Base-by-base conservation (phyloP, 2,329 filamentous ascomycete species). In the Neocucurbitaria cava region DNA sequence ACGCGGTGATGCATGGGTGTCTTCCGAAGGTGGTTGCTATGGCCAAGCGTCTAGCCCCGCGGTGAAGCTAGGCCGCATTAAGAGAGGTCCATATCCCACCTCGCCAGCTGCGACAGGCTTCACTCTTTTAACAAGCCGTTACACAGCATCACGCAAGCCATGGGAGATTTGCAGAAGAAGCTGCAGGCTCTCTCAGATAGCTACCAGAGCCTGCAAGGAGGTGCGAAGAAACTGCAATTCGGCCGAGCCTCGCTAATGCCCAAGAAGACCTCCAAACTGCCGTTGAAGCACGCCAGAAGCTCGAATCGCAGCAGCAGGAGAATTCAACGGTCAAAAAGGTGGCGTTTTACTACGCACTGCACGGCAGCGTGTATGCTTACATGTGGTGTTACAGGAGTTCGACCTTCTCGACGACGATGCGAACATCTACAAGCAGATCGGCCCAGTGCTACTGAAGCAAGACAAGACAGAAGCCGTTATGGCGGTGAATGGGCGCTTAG, bases 401-500 rank as follows among this genome's bases (percentile, higher is more conserved):
- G 83, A 86, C 36, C 83, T 84, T 49, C 82, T 98, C 54, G 85
- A 88, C 66, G 89, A 93, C 33, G 89, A 89, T 65, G 90, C 96
- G 70, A 91, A 87, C 61, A 96, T 99, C 76, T 99, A 96, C 85
- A 99, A 98, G 79, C 86, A 97, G 38, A 87, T 96, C 42, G 95
- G 95, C 0, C 95, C 95, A 0, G 91, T 98, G 6, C 80, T 99
- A 33, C 78, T 99, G 70, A 97, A 98, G 82, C 95, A 99, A 77
- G 95, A 98, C 53, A 93, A 91, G 76, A 80, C 86, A 1, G 95
- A 99, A 75, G 95, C 95, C 0, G 87, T 92, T 62, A 89, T 91
- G 82, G 93, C 92, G 0, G 95, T 99, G 17, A 92, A 96, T 66
- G 91, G 91, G 18, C 87, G 95, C 21, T 77, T 99, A 46, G 92